These are phyloP conservation scores for Epipyxis sp. DNA, from an alignment of 108 stramenopile species.

Conservation along the genomic window DNA sequence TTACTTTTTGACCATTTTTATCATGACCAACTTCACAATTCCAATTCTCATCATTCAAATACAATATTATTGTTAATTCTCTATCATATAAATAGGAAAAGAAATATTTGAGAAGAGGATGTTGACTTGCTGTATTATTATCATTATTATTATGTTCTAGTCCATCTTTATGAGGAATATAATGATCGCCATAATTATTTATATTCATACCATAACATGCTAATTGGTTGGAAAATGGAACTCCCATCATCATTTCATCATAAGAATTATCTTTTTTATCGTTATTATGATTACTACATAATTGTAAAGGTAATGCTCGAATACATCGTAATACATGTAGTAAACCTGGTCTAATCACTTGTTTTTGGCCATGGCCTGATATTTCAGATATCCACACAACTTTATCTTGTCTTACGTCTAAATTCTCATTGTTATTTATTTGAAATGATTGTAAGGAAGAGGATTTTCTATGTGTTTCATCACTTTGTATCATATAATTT, in stretches of 20 bases:
- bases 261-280: not conserved
- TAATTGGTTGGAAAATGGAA: not conserved
- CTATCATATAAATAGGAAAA: not conserved
- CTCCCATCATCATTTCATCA: not conserved
- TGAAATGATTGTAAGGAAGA: not conserved
- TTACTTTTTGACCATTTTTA: not conserved
- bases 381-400: too few species aligned
- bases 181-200: not conserved
- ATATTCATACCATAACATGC: not conserved
- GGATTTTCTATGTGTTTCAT: not conserved
- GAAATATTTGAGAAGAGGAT: too few species aligned
- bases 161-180: too few species aligned
- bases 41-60: not conserved
- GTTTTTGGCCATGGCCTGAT: too few species aligned
- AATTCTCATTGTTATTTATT: not conserved
- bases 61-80: not conserved
- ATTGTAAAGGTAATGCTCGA: too few species aligned
- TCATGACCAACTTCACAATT: not conserved
- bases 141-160: too few species aligned
- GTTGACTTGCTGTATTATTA: too few species aligned
- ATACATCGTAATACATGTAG: too few species aligned
- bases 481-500: not conserved
- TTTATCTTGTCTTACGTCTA: too few species aligned
- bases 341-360: too few species aligned
- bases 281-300: too few species aligned